These are phyloP conservation scores for Trametes maxima DNA, from an alignment of 768 basidiomycete species.

Conservation along the genomic window DNA sequence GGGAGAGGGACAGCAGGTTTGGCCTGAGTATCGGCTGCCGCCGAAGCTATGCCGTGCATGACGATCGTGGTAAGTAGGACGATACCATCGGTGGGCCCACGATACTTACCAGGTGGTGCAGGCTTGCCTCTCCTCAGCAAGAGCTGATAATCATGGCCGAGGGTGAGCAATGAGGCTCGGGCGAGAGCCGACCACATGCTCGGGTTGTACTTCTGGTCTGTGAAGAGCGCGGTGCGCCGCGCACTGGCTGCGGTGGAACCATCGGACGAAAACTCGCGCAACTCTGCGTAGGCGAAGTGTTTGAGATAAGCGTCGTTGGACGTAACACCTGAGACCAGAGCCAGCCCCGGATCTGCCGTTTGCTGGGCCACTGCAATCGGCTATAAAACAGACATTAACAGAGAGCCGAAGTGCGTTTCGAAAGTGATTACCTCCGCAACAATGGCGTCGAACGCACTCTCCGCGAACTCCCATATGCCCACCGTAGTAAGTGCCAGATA, in stretches of 20 bases:
- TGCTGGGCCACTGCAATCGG: conserved; percentile 47
- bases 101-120: conserved; percentile 28
- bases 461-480: conserved; percentile 64
- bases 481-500: conserved; percentile 54
- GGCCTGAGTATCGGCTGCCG: conserved; percentile 34
- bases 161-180: conserved; percentile 57
- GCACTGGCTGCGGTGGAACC: conserved; percentile 42
- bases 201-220: conserved; percentile 66
- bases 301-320: conserved; percentile 54
- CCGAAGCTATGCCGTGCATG: conserved; percentile 16
- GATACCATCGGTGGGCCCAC: too few relatives aligned
- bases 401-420: neutral
- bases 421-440: conserved; percentile 51
- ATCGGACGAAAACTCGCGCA: conserved; percentile 53
- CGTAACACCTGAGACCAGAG: conserved; percentile 64
- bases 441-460: conserved; percentile 59
- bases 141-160: conserved; percentile 71
- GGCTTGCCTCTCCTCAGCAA: conserved; percentile 61
- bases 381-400: conserved; percentile 32
- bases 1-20: conserved; percentile 39
- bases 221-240: conserved; percentile 59
- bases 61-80: neutral
- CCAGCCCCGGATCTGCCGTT: conserved; percentile 55
- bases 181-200: conserved; percentile 64
- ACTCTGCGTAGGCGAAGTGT: conserved; percentile 69